These are phyloP conservation scores for Yarrowia divulgata DNA, from an alignment of 805 yeast genomes.

Conservation along the genomic window DNA sequence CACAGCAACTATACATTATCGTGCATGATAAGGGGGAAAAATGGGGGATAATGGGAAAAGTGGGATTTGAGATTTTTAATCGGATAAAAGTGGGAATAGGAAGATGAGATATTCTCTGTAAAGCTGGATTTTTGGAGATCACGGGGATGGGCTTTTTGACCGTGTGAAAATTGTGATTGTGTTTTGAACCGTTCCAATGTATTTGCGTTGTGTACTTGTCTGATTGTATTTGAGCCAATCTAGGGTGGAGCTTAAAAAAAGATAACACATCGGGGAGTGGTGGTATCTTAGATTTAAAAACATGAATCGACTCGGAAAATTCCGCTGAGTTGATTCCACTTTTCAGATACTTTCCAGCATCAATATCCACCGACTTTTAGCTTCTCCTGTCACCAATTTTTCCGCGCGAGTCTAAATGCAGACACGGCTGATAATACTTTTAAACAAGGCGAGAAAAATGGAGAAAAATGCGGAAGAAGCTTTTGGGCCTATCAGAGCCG, in stretches of 20 bases:
- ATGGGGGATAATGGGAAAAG: not conserved
- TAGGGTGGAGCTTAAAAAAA: no score
- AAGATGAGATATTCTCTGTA: no score
- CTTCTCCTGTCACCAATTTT: not conserved
- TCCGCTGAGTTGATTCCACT: not conserved
- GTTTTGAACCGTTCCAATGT: no score
- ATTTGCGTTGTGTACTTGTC: no score
- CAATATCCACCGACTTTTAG: no score
- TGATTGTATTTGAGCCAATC: no score
- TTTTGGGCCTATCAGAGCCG: not conserved
- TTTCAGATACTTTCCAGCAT: no score
- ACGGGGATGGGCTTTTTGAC: no score
- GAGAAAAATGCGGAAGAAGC: not conserved
- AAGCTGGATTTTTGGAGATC: no score
- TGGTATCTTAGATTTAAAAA: not conserved
- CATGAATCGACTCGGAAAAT: not conserved
- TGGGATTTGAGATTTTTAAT: not conserved
- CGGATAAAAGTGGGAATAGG: no score
- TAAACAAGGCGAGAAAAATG: not conserved
- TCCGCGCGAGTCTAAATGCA: not conserved
- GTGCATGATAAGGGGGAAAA: slow-evolving; percentile 6
- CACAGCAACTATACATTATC: slow-evolving; percentile 15
- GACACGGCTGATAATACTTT: slow-evolving; percentile 18
- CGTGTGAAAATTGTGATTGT: no score
- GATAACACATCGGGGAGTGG: no score